Evolutionary conservation across 306 rosid genomes (phyloP), one percentile per base, ranked within the genome.

Genomic region (Inga leiocalycina): DNA sequence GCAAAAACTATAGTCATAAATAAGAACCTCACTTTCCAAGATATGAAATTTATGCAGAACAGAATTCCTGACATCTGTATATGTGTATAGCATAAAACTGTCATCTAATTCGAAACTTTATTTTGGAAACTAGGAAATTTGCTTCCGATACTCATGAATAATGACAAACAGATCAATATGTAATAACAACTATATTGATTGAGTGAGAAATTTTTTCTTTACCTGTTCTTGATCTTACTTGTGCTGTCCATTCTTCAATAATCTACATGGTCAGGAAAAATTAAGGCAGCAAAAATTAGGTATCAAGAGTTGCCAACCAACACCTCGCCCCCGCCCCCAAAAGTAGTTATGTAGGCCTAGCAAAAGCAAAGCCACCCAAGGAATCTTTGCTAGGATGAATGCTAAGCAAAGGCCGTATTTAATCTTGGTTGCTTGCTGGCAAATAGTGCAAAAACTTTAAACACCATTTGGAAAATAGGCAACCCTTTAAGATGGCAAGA

Each of bases 171-270:
- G 7, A 61, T 77, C 68, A 82, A 84, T 20, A 79, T 54, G 61
- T 5, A 57, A 74, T 48, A 30, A 64, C 69, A 64, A 13, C 45
- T 61, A 61, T 72, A 67, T 59, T 76, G 10, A 59, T 70, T 61
- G 48, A 4, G 14, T 24, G 49, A 52, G 13, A 14, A 69, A 56
- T 17, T 77, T 46, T 82, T 8, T 27, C 30, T 56, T 84, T 81
- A 93, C 98, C 95, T 81, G 90, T 84, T 89, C 84, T 87, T 75
- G 98, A 89, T 86, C 91, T 88, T 81, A 92, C 89, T 92, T 93
- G 98, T 54, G 68, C 81, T 22, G 92, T 88, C 98, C 98, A 95
- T 89, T 95, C 98, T 76, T 92, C 96, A 80, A 86, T 90, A 73
- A 95, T 82, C 98, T 95, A 90, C 88, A 86, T 19, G 52, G 37